phyloP scores from a whole-genome alignment of 768 basidiomycete genomes.

The Tulasnella calospora region DNA sequence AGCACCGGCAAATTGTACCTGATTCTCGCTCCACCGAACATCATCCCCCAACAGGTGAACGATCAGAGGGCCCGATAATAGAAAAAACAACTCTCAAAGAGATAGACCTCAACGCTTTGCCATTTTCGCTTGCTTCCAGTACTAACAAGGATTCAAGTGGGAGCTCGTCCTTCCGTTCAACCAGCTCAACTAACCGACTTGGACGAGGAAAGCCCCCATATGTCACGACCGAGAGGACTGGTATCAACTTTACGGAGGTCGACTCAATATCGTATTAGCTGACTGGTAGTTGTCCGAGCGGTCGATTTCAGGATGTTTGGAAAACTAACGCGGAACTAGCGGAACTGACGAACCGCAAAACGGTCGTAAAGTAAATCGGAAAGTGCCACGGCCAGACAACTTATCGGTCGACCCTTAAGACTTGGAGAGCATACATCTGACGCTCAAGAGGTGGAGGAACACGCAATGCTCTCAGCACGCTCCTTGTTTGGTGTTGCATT shows the following conservation, averaged over 20 bases:
- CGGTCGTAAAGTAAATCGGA: conserved; percentile 58
- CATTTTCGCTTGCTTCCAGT: neutral
- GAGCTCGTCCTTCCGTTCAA: neutral
- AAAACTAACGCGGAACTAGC: conserved; percentile 59
- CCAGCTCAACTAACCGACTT: neutral
- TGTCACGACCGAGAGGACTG: neutral
- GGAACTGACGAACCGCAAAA: conserved; percentile 52
- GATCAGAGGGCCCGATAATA: no score
- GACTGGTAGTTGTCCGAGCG: neutral
- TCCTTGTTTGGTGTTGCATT: conserved; percentile 54
- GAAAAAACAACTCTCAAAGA: no score
- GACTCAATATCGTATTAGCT: neutral
- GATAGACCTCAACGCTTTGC: no score
- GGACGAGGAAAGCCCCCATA: neutral
- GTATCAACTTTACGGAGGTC: neutral
- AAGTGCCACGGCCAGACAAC: conserved; percentile 73
- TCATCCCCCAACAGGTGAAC: no score
- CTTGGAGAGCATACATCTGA: conserved; percentile 82
- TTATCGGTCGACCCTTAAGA: conserved; percentile 79
- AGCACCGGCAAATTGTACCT: no score
- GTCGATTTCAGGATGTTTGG: conserved; percentile 44
- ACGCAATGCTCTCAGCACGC: conserved; percentile 50
- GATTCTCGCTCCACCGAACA: no score
- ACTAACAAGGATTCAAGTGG: neutral
- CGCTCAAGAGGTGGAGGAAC: conserved; percentile 63